A percentile compares a stretch with the other conserved stretches of the same genome.
These are phyloP conservation scores for Sugiyamaella paludigena DNA, from an alignment of 1,139 yeast species.

Conservation along the genomic window DNA sequence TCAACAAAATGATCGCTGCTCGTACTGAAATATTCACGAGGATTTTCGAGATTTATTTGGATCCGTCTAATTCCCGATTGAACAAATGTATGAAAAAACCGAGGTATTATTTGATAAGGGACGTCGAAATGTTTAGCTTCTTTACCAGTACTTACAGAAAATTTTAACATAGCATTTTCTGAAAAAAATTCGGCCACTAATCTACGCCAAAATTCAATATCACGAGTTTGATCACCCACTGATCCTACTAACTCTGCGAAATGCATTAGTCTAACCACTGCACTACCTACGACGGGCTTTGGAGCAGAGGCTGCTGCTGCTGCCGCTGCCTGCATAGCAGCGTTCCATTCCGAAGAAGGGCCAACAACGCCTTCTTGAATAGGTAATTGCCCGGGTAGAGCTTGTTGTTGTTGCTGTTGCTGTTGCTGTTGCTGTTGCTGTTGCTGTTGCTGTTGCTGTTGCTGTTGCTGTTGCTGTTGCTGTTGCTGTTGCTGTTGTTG, in stretches of 20 bases:
- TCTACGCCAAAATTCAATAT: constrained; percentile 48
- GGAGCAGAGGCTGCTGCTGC: constrained; percentile 13
- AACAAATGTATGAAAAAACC: constrained; percentile 56
- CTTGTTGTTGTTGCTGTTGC: constrained; percentile 16
- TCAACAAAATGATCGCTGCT: constrained; percentile 65
- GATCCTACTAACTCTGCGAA: constrained; percentile 42
- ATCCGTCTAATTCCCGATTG: constrained; percentile 55
- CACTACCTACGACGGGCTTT: constrained; percentile 34
- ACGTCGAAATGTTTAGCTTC: constrained; percentile 62
- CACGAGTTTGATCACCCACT: constrained; percentile 39
- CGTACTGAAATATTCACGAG: constrained; percentile 64
- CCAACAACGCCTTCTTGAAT: constrained; percentile 9
- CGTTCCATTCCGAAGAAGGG: constrained; percentile 3
- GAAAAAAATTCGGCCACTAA: constrained; percentile 49
- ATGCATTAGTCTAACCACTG: constrained; percentile 40
- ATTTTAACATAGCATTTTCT: constrained; percentile 47
- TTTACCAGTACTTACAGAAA: constrained; percentile 45
- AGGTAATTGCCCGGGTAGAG: constrained; percentile 2
- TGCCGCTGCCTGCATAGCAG: constrained; percentile 15
- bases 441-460: constrained; percentile 25
- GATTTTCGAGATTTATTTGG: constrained; percentile 58
- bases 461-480: constrained; percentile 18
- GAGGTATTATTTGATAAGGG: constrained; percentile 62
- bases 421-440: constrained; percentile 21
- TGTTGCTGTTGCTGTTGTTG: constrained; percentile 17